Evolutionary conservation across 2,329 filamentous ascomycete species (phyloP).

Genomic region (Trichoderma pleuroti): DNA sequence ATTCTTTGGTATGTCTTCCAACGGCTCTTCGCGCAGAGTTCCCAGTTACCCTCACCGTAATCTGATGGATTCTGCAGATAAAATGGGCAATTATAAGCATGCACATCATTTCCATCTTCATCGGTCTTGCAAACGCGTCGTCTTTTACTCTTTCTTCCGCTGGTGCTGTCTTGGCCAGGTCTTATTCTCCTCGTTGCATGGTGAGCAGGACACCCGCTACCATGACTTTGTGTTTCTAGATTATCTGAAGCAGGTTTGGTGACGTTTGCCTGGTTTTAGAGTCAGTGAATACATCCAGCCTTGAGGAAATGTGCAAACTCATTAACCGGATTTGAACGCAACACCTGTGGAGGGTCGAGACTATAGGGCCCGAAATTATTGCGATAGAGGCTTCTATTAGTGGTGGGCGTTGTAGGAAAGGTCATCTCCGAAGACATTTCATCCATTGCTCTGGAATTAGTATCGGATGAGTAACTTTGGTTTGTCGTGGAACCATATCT

Average conservation of each 20-base stretch:
- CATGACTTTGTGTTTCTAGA: not conserved
- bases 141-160: not conserved
- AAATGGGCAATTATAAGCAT: not conserved
- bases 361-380: not conserved
- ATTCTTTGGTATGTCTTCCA: not conserved
- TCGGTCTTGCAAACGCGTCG: not conserved
- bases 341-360: not conserved
- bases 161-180: not conserved
- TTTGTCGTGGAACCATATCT: not conserved
- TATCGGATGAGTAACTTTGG: not conserved
- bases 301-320: not conserved
- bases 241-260: not conserved
- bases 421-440: not conserved
- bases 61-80: not conserved
- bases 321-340: not conserved
- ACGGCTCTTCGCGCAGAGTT: not conserved
- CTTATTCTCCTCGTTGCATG: not conserved
- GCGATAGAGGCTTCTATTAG: not conserved
- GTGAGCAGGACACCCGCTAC: not conserved
- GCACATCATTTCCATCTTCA: not conserved
- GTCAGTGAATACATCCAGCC: not conserved
- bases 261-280: not conserved
- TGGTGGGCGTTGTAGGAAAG: not conserved
- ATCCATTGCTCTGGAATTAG: not conserved
- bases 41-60: not conserved